Base-by-base conservation (phyloP, 495 filamentous ascomycete genomes). In the Lepidopterella palustris region DNA sequence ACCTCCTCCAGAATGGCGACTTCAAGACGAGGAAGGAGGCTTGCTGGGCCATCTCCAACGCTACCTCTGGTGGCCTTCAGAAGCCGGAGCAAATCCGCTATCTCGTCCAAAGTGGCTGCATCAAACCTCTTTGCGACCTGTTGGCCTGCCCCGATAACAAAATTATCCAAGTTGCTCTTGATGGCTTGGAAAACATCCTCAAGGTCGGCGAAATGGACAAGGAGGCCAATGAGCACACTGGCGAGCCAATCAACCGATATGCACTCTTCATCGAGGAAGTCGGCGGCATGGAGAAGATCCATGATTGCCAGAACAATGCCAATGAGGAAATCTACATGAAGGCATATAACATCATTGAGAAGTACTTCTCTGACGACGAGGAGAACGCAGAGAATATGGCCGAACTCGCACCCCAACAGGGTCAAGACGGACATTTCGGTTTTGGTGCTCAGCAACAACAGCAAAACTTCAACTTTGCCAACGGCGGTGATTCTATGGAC, bases 241-340 rank as follows among this genome's bases (percentile, higher is more conserved):
- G 82, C 55, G 81, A 88, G 32, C 83, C 90, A 39, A 86, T 99
- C 76, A 99, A 99, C 81, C 87, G 90, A 56, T 99, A 92, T 72
- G 95, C 95, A 28, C 81, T 99, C 62, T 96, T 93, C 78, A 99
- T 99, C 66, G 95, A 99, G 77, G 95, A 99, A 72, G 93, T 91
- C 58, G 90, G 89, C 64, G 95, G 95, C 64, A 99, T 99, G 95
- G 92, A 97, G 79, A 97, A 97, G 85, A 97, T 99, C 69, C 95
- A 99, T 74, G 92, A 97, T 66, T 96, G 93, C 83, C 95, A 99
- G 80, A 96, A 92, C 76, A 99, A 99, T 67, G 92, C 95, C 77
- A 99, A 99, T 77, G 95, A 97, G 77, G 95, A 99, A 77, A 99
- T 99, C 67, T 99, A 99, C 81, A 97, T 99, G 93, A 99, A 99